Base-by-base conservation (phyloP, 305 asterid genomes). In the Petunia hybrid region DNA sequence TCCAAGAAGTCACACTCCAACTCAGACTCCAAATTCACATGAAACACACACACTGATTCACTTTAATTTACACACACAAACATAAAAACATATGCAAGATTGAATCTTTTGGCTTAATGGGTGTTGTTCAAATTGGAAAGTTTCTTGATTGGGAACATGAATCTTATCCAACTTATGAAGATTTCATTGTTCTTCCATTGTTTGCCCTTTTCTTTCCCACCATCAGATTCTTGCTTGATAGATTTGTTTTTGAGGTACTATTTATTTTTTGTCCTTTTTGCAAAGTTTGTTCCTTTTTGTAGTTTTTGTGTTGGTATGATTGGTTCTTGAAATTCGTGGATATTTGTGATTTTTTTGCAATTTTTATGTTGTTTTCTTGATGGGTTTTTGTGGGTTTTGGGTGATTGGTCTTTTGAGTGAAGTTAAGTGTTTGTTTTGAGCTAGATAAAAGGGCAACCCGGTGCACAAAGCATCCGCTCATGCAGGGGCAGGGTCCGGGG, bases 241-340 rank as follows among this genome's bases (percentile, higher is more conserved):
- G 92, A 87, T 92, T 92, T 65, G 85, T 91, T 41, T 95, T 91
- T 79, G 96, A 95, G 99, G 94, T 95, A 85, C 31, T 22, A 22
- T 22, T 22, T 22, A 48, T 13, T 80, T 22, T 22, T 22, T 80
- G 78, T 7, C 43, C 64, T 84, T 62, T 76, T 13, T 13, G 6
- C n/a, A 22, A 78, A 48, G 65, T 61, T 51, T n/a, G 60, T 65
- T 71, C 8, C 10, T 12, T 63, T 31, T 79, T 59, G 31, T 16
- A 45, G 31, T 22, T 7, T 10, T 68, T 0, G 36, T 40, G 76
- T 22, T 36, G 51, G 39, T 48, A 35, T 45, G 64, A 3, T 67
- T 63, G 64, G 38, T 22, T 81, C 48, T 61, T 12, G 75, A 68
- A 31, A 66, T 41, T 51, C 61, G 60, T 2, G 60, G 73, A 45